These are phyloP conservation scores for Wallacemonas sp. DNA, from an alignment of 208 protist genomes.

Conservation along the genomic window DNA sequence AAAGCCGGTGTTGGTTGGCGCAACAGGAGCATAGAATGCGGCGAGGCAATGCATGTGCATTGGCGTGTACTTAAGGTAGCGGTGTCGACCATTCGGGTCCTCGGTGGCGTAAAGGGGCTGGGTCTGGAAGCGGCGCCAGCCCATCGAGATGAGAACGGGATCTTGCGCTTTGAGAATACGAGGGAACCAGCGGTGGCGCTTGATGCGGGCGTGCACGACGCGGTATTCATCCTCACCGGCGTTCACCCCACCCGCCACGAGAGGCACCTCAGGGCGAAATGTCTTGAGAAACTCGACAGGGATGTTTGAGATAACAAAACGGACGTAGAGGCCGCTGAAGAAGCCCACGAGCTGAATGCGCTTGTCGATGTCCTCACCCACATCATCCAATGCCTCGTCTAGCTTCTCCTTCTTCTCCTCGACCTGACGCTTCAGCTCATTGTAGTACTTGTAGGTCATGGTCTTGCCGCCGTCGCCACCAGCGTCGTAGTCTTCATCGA, in stretches of 20 bases:
- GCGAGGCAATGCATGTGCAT: slow-evolving; percentile 99
- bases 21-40: slow-evolving; percentile 97
- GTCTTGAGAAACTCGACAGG: slow-evolving; percentile 95
- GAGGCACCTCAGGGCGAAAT: slow-evolving; percentile 88
- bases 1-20: slow-evolving; percentile 96
- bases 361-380: slow-evolving; percentile 80
- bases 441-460: slow-evolving; percentile 79
- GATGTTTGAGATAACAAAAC: slow-evolving; percentile 93
- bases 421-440: slow-evolving; percentile 72
- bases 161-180: slow-evolving; percentile 99
- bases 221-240: slow-evolving; percentile 94
- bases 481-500: slow-evolving; percentile 84
- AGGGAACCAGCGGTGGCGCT: slow-evolving; percentile 98
- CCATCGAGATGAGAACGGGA: slow-evolving; percentile 98
- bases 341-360: slow-evolving; percentile 91
- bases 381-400: slow-evolving; percentile 76
- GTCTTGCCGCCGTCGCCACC: slow-evolving; percentile 49
- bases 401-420: slow-evolving; percentile 85
- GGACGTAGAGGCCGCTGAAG: slow-evolving; percentile 96
- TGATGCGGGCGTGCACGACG: slow-evolving; percentile 94
- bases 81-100: slow-evolving; percentile 95
- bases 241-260: slow-evolving; percentile 96
- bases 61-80: slow-evolving; percentile 99
- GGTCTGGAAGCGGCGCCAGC: slow-evolving; percentile 99
- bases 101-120: slow-evolving; percentile 94